These are phyloP conservation scores for Blumeriella jaapii DNA, from an alignment of 2,329 filamentous ascomycete genomes.

Conservation along the genomic window DNA sequence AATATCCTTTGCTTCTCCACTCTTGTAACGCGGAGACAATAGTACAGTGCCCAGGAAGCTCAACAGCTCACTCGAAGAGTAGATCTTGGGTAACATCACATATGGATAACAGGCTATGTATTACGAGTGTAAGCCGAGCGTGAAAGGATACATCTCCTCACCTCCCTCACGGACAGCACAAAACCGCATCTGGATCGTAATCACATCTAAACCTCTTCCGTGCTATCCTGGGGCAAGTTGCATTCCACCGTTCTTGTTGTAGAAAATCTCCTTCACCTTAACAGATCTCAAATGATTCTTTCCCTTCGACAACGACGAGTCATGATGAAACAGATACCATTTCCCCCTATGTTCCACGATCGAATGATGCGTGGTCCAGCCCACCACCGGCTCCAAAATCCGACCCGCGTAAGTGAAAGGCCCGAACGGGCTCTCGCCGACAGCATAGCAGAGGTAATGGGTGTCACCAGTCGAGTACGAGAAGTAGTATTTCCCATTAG, in stretches of 20 bases:
- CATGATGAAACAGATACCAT: slow-evolving; percentile 71
- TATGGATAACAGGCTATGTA: too few species aligned
- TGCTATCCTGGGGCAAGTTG: too few species aligned
- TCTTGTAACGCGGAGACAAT: too few species aligned
- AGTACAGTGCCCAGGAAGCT: too few species aligned
- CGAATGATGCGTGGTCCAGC: slow-evolving; percentile 75
- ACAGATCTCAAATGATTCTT: slow-evolving; percentile 62
- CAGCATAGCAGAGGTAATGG: slow-evolving; percentile 62
- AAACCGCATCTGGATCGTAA: too few species aligned
- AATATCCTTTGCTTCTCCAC: too few species aligned
- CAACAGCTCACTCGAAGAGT: too few species aligned
- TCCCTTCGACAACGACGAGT: slow-evolving; percentile 51
- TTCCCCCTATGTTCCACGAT: slow-evolving; percentile 61
- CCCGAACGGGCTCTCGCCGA: slow-evolving; percentile 50
- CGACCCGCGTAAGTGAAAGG: slow-evolving; percentile 63
- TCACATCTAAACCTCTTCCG: too few species aligned
- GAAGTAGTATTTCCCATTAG: slow-evolving; percentile 59
- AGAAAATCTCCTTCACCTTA: slow-evolving; percentile 65
- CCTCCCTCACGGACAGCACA: too few species aligned
- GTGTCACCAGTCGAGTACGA: slow-evolving; percentile 70
- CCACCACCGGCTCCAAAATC: slow-evolving; percentile 64
- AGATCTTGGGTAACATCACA: too few species aligned
- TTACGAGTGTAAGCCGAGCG: too few species aligned
- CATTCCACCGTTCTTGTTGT: slow-evolving; percentile 55
- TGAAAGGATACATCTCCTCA: too few species aligned